Conservation (phyloP, 176 grass and related monocot species). For the Guadua angustifolia region DNA sequence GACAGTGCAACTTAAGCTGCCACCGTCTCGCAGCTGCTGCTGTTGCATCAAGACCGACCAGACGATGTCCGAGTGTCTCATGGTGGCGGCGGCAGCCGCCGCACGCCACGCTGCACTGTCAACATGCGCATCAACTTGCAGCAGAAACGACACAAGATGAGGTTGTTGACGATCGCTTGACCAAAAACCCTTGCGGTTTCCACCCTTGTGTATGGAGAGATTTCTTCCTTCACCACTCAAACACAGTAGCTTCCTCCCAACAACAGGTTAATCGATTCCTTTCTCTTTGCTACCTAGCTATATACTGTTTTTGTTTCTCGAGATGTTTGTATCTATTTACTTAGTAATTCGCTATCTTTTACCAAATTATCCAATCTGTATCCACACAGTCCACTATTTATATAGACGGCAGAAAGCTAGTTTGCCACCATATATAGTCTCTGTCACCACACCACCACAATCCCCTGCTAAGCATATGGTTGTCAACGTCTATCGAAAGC, state of each 20-base stretch:
- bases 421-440: too few relatives aligned
- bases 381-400: too few relatives aligned
- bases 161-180: background rate
- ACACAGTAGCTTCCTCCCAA: background rate
- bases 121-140: background rate
- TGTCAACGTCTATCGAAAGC: too few relatives aligned
- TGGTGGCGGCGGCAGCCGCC: background rate
- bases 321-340: too few relatives aligned
- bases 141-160: background rate
- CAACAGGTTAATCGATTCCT: slow-evolving; percentile 4
- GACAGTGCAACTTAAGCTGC: background rate
- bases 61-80: background rate
- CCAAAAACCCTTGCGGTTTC: slow-evolving; percentile 15
- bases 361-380: background rate
- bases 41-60: background rate
- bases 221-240: slow-evolving; percentile 34
- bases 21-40: background rate
- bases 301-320: background rate
- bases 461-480: too few relatives aligned
- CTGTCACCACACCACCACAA: too few relatives aligned
- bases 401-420: too few relatives aligned
- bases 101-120: background rate
- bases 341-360: too few relatives aligned
- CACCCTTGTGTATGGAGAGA: slow-evolving; percentile 32
- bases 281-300: background rate